Evolutionary conservation across 1,284 basidiomycete genomes (phyloP), one percentile per base, ranked within the genome.

Genomic region (Porodaedalea pini): DNA sequence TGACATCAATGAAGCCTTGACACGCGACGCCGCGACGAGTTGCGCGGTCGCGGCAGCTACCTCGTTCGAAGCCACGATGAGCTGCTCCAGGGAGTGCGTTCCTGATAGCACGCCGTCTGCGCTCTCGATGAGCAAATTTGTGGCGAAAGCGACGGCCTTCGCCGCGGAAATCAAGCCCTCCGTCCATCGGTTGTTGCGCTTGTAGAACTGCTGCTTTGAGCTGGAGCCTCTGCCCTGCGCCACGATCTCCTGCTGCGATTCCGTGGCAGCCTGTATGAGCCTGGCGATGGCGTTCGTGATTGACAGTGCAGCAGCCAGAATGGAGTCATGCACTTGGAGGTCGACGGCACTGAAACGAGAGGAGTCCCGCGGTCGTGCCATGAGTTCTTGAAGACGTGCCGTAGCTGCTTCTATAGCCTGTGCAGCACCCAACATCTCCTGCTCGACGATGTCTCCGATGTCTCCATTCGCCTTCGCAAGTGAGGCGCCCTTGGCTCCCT

Each of bases 141-240:
- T 99, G 3, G 97, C 94, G 67, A 96, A 97, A 2, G 97, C 97
- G 49, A 99, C 97, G 4, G 97, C 86, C 71, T 97, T 97, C 31
- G 97, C 97, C 21, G 97, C 97, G 31, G 94, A 97, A 66, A 99
- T 96, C 63, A 99, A 86, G 64, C 97, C 97, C 72, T 99, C 97
- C 17, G 97, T 99, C 97, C 97, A 99, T 61, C 97, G 85, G 74
- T 99, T 98, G 85, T 99, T 98, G 62, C 91, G 87, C 79, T 99
- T 99, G 84, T 98, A 99, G 82, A 99, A 99, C 68, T 98, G 96
- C 73, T 97, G 94, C 19, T 79, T 85, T 23, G 93, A 85, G 70
- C 86, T 93, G 10, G 92, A 89, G 4, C 96, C 96, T 71, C 86
- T 91, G 62, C 97, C 97, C 73, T 96, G 88, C 3, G 90, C 87